Evolutionary conservation across 1,284 basidiomycete species (phyloP), one percentile per base, ranked within the genome.

Genomic region (Hymenochaete sp.): DNA sequence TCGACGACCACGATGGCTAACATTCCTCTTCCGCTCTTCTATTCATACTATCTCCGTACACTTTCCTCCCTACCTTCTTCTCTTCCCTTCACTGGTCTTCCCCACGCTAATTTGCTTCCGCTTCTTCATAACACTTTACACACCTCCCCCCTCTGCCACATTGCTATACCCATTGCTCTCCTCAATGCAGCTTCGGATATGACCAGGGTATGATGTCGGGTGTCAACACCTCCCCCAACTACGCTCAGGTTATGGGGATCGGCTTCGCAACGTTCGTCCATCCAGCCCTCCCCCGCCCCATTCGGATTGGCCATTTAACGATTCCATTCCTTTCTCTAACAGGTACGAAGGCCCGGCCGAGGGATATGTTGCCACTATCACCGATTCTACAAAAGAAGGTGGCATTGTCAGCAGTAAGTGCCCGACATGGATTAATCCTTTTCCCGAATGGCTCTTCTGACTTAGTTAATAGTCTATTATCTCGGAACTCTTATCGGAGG

Each of bases 151-250:
- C 19, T 24, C 11, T 14, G 38, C 11, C 14, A 14, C 28, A 9
- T n/a, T 38, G 36, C 11, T 19, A 38, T 18, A 21, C 33, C 33
- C 25, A 19, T 21, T 28, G 21, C 19, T 28, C 33, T 39, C 9
- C 21, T 13, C 9, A 9, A 9, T n/a, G 26, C 43, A 72, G 70
- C 53, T 72, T 72, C 54, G 72, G 72, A 21, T 74, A 73, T 65
- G 71, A 73, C 55, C 71, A 75, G 59, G 72, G 72, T 39, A 70
- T 73, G 65, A 74, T 75, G 72, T 71, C 71, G 26, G 71, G 71
- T 35, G 71, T 73, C 25, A 72, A 73, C 50, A 66, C 66, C n/a
- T 66, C 68, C 6, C 70, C 68, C 28, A 63, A 71, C 49, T 71
- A 71, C 53, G 70, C 66, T 51, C 58, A 58, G 50, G 66, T 62